These are phyloP conservation scores for Kernera saxatilis DNA, from an alignment of 345 rosid species.

Conservation along the genomic window DNA sequence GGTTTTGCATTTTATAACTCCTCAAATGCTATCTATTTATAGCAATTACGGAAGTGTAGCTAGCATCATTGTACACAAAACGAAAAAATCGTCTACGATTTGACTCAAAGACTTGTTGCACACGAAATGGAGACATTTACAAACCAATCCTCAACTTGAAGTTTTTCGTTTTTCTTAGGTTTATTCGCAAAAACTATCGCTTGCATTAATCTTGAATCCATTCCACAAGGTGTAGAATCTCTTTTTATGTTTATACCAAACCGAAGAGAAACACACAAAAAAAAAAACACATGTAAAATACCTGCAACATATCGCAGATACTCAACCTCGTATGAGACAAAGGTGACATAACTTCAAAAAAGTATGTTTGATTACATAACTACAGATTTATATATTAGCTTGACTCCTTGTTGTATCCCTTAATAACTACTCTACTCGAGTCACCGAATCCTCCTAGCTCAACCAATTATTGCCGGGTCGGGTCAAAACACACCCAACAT, in stretches of 20 bases:
- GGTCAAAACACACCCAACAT: constrained; percentile 20
- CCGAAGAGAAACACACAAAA: too few species aligned
- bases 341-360: not conserved
- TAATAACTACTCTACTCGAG: constrained; percentile 10
- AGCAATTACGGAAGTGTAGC: constrained; percentile 6
- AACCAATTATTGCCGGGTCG: constrained; percentile 11
- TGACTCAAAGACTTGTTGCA: constrained; percentile 19
- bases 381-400: constrained; percentile 13
- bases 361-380: constrained; percentile 15
- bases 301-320: not conserved
- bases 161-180: not conserved
- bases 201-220: too few species aligned
- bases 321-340: not conserved
- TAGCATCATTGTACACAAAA: not conserved
- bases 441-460: constrained; percentile 1
- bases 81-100: constrained; percentile 4
- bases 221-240: too few species aligned
- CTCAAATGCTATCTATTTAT: not conserved
- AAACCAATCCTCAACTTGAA: not conserved
- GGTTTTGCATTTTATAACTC: not conserved
- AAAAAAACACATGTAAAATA: not conserved
- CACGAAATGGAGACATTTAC: constrained; percentile 13
- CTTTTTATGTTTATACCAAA: too few species aligned
- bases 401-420: constrained; percentile 2
- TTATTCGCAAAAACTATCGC: not conserved